A percentile compares a stretch with the other conserved stretches of the same genome.
These are phyloP conservation scores for Hyaloscypha hepaticicola DNA, from an alignment of 495 filamentous ascomycete species.

Conservation along the genomic window DNA sequence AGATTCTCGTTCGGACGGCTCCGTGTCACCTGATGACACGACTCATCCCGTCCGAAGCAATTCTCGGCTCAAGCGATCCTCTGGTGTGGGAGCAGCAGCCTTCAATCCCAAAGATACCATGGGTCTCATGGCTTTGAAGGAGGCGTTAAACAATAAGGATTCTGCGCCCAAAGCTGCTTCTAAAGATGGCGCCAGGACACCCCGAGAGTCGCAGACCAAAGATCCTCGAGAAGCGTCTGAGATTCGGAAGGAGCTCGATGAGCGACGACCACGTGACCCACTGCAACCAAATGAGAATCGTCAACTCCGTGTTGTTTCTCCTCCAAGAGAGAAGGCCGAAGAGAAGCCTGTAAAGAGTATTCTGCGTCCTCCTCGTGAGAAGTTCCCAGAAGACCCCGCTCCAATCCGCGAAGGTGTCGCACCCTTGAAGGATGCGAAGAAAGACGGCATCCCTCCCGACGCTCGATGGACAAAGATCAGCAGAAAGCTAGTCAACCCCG, in stretches of 20 bases:
- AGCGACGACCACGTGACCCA: conserved; percentile 20
- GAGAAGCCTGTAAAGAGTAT: conserved; percentile 63
- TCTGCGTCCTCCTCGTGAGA: conserved; percentile 66
- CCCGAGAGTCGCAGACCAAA: conserved; percentile 23
- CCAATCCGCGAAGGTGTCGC: conserved; percentile 86
- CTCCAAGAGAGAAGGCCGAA: conserved; percentile 47
- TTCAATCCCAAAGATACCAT: conserved; percentile 54
- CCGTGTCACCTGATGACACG: conserved; percentile 44
- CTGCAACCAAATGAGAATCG: conserved; percentile 33
- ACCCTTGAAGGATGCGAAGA: conserved; percentile 75
- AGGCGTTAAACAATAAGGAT: conserved; percentile 38
- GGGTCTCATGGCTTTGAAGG: conserved; percentile 46
- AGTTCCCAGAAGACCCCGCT: conserved; percentile 77
- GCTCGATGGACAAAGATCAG: conserved; percentile 91
- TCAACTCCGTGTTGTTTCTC: conserved; percentile 50
- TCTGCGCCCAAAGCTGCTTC: conserved; percentile 10
- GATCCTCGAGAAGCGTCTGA: conserved; percentile 24
- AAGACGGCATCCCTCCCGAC: conserved; percentile 68
- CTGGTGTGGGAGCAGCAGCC: conserved; percentile 26
- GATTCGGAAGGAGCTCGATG: conserved; percentile 25
- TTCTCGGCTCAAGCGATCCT: conserved; percentile 4
- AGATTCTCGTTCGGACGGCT: conserved; percentile 32
- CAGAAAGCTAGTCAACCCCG: conserved; percentile 78
- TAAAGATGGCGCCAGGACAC: conserved; percentile 8
- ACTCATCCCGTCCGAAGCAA: conserved; percentile 2